Evolutionary conservation across 306 rosid genomes (phyloP).

Genomic region (Sesbania bispinosa): DNA sequence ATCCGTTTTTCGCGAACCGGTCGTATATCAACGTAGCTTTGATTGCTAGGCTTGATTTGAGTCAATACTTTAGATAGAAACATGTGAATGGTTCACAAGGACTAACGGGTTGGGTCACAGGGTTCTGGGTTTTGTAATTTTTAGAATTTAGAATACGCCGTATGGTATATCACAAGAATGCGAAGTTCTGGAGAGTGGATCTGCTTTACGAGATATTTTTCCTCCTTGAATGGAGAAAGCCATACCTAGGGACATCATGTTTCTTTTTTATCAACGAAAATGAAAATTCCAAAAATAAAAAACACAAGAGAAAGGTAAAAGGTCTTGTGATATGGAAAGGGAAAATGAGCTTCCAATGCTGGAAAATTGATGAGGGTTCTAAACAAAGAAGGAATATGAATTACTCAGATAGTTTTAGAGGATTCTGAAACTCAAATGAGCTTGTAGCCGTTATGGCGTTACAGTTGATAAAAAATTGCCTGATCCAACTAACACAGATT

Average conservation of each 20-base stretch:
- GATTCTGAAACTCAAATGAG: not conserved
- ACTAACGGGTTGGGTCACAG: not conserved
- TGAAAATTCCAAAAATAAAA: not conserved
- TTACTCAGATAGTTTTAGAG: not conserved
- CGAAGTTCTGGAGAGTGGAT: not conserved
- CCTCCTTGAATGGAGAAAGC: not conserved
- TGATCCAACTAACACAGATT: not conserved
- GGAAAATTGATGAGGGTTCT: not conserved
- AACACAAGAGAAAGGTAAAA: not conserved
- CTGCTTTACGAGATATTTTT: not conserved
- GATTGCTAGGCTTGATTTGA: not conserved
- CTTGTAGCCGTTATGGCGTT: not conserved
- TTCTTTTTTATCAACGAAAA: not conserved
- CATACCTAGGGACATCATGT: not conserved
- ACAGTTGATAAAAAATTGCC: not conserved
- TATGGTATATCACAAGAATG: not conserved
- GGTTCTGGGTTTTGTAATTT: not conserved
- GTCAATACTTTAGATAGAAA: not conserved
- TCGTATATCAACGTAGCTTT: slow-evolving; percentile 3
- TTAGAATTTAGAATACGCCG: not conserved
- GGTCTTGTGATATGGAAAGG: not conserved
- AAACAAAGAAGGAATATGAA: not conserved
- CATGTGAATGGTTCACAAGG: not conserved
- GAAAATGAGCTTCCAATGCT: not conserved
- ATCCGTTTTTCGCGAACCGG: not conserved